Evolutionary conservation across 345 rosid species (phyloP).

Genomic region (Citrus reticulata): DNA sequence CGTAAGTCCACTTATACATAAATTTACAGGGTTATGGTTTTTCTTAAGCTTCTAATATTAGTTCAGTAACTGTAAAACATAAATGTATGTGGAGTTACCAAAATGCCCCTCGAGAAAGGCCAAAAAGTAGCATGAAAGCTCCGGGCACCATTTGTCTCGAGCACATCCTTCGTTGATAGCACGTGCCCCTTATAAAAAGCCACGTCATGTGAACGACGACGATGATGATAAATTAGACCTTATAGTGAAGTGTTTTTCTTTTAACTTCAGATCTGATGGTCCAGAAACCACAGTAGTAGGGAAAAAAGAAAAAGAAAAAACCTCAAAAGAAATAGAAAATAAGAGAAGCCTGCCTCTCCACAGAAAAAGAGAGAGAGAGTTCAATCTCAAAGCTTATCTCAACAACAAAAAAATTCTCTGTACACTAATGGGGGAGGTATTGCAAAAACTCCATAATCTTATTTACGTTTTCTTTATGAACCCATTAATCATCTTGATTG

Average conservation of each 20-base stretch:
- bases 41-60: no score
- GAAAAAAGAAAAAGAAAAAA: not conserved
- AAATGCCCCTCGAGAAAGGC: not conserved
- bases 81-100: not conserved
- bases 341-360: not conserved
- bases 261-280: constrained; percentile 32
- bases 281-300: not conserved
- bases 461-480: not conserved
- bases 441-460: not conserved
- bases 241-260: no score
- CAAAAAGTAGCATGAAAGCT: constrained; percentile 14
- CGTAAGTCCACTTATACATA: no score
- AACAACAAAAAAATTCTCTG: not conserved
- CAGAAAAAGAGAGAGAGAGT: not conserved
- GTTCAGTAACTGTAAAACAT: no score
- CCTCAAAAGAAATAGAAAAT: not conserved
- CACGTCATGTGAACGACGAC: constrained; percentile 23
- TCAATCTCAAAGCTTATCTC: constrained; percentile 11
- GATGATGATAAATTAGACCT: constrained; percentile 8
- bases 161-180: constrained; percentile 19
- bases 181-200: constrained; percentile 43
- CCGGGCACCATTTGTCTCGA: constrained; percentile 28
- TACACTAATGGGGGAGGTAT: constrained; percentile 66
- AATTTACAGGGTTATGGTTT: no score
- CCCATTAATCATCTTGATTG: not conserved